Evolutionary conservation across 345 rosid species (phyloP).

Genomic region (Heritiera fomes): DNA sequence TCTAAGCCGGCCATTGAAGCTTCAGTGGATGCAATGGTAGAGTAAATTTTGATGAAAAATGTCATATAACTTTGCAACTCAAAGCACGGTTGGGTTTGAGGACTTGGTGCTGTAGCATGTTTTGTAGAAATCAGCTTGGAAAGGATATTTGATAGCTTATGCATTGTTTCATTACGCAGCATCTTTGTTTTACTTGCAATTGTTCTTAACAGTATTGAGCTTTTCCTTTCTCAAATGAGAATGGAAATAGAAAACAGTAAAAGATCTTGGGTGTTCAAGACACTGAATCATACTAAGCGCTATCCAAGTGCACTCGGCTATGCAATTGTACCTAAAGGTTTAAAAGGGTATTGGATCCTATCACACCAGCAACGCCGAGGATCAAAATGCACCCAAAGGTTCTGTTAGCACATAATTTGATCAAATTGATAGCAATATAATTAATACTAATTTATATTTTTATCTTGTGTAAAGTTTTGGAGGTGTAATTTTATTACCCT

Average conservation of each 20-base stretch:
- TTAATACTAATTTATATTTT: not conserved
- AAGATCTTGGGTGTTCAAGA: no score
- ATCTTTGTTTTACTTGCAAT: not conserved
- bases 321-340: no score
- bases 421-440: not conserved
- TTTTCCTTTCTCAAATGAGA: no score
- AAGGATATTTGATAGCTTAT: not conserved
- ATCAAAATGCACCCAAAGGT: no score
- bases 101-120: not conserved
- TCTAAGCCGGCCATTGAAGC: constrained; percentile 34
- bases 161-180: not conserved
- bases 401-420: no score
- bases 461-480: not conserved
- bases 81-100: not conserved
- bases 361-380: no score
- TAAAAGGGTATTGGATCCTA: no score
- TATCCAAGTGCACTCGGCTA: no score
- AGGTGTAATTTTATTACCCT: not conserved
- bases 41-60: constrained; percentile 24
- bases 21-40: constrained; percentile 49
- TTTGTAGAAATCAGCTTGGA: not conserved
- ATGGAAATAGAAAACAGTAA: no score
- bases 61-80: not conserved
- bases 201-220: not conserved
- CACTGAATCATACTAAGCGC: no score